A percentile compares a stretch with the other conserved stretches of the same genome.
phyloP scores from a whole-genome alignment of 106 monocot genomes.

The Platanthera guangdongensis region DNA sequence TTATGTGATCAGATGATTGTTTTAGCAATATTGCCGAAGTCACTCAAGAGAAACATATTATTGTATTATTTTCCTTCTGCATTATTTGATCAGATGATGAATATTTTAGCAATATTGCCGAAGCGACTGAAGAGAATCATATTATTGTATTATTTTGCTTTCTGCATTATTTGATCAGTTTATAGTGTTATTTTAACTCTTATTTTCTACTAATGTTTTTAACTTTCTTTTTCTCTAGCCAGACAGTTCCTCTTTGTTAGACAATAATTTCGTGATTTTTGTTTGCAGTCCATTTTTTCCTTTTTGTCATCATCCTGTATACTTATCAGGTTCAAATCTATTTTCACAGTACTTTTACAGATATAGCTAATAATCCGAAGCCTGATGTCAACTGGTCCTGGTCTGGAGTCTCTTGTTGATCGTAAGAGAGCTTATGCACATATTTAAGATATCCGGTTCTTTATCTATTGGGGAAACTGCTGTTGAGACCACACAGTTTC shows the following conservation, averaged over 20 bases:
- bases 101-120: no score
- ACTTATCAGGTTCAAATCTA: background rate
- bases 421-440: slow-evolving; percentile 21
- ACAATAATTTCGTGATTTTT: background rate
- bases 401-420: slow-evolving; percentile 52
- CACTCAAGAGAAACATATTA: no score
- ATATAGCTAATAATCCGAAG: background rate
- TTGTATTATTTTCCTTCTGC: no score
- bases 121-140: no score
- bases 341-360: background rate
- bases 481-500: background rate
- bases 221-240: background rate
- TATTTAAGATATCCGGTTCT: background rate
- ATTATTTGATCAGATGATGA: no score
- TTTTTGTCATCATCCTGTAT: background rate
- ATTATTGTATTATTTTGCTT: background rate
- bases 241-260: background rate
- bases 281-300: background rate
- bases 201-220: background rate
- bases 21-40: no score
- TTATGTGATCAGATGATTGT: no score
- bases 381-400: slow-evolving; percentile 33
- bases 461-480: background rate
- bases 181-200: background rate
- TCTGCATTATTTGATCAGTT: background rate